Evolutionary conservation across 2,329 filamentous ascomycete species (phyloP), one percentile per base, ranked within the genome.

Genomic region (Trematosphaeria pertusa): DNA sequence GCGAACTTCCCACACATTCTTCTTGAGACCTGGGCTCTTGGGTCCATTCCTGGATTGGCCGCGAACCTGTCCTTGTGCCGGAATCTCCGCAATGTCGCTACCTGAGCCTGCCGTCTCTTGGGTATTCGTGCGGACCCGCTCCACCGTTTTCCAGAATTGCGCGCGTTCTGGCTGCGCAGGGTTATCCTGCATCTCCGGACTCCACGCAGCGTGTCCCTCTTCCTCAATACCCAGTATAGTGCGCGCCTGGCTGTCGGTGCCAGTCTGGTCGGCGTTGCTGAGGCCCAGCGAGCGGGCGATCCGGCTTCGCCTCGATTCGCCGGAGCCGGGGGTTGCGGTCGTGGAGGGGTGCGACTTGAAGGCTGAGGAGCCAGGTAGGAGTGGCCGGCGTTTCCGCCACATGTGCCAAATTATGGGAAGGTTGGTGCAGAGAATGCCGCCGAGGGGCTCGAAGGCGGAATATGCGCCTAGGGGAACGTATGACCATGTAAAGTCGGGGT

Each of bases 401-500:
- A 69, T 68, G 48, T 69, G 65, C 61, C 62, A 69, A 12, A 69
- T 62, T 7, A 69, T 66, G 7, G 66, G 66, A 1, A 70, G 49
- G 44, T 70, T 69, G 20, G 62, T 69, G 50, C 64, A 66, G 26
- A 70, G 56, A 26, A 70, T 66, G 30, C 64, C 64, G 18, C 67
- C 67, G 22, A 70, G 59, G 7, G 65, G 67, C 44, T 69, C 65
- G 48, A 67, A 67, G 37, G 60, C 62, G 17, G 62, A 67, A 52
- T 66, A 70, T 33, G 64, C 62, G 39, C 65, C 64, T n/a, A 68
- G 62, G 0, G 64, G 64, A 9, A 68, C 66, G 44, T 64, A 64
- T 37, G 56, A 66, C 66, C 66, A 69, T 2, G 66, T 69, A 41
- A 68, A 68, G 40, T 69, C 59, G 12, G 64, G 55, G 33, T 54